Evolutionary conservation across 2,329 filamentous ascomycete species (phyloP), one percentile per base, ranked within the genome.

Genomic region (Pezicula carpinea): DNA sequence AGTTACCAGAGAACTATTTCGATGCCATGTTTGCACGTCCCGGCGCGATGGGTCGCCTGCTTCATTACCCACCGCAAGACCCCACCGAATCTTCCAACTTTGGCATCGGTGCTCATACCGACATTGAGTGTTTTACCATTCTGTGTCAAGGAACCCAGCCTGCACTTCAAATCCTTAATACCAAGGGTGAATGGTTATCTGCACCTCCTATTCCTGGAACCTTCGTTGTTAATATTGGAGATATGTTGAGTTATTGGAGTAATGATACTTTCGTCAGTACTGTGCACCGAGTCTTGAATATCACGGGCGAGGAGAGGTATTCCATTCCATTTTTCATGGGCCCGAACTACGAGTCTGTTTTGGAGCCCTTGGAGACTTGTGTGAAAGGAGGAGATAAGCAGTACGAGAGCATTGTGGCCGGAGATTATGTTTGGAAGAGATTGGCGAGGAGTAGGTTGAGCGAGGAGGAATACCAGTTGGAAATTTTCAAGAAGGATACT

Each of bases 11-110:
- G 51, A 54, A 67, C 22, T 71, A 71, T 45, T 79, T 80, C 56
- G 76, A 80, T 51, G 57, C 61, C 2, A 72, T 77, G 47, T 70
- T 73, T 19, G 69, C 65, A 2, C 67, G 73, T 48, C 77, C 77
- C 0, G 76, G 60, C 0, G 57, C 59, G 5, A 64, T 64, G 39
- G 60, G 54, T 13, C 64, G 68, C 2, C 67, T 66, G 48, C 1
- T 61, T 56, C 21, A 65, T 64, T 36, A 58, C 62, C 5, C 57
- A 53, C 6, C 46, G 50, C 5, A 44, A 56, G 6, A 49, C 51
- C 11, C 47, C 44, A 13, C 39, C 50, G 3, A 29, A 55, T n/a
- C 50, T 52, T 11, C 18, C 21, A 26, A 36, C 10, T 39, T 40
- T 15, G 69, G 69, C 8, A 64, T 72, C 15, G 70, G 69, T 15